Base-by-base conservation (phyloP, 2,329 filamentous ascomycete genomes). In the Thielaviopsis punctulata region DNA sequence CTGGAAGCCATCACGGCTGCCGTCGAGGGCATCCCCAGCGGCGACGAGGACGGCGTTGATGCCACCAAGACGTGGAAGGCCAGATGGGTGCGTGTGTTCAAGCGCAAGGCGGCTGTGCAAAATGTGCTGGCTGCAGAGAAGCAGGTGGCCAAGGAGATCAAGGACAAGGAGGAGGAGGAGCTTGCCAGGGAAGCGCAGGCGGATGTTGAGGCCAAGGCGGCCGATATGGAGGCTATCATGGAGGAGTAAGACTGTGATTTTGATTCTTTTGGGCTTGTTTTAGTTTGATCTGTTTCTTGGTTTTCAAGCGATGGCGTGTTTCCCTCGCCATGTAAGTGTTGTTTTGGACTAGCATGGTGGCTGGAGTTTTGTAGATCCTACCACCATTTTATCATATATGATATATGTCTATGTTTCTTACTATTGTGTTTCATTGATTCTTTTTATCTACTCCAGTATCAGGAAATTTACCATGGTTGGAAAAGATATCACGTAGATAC, bases 71-170 rank as follows among this genome's bases (percentile, higher is more conserved):
- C 77, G 49, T 96, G 92, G 92, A 89, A 84, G 0, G 76, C 79
- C 62, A 77, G 88, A 47, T 98, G 92, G 92, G 69, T 86, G 56
- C 76, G 86, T 27, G 87, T 92, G 1, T 95, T 95, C 65, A 72
- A 80, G 60, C 75, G 92, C 44, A 84, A 87, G 66, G 77, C 78
- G 13, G 86, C 85, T 2, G 86, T 96, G 13, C 89, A 96, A 68
- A 88, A 95, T 66, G 76, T 84, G 0, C 78, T 76, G 61, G 46
- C 45, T 4, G 39, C 36, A 5, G 53, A 55, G 36, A 49, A 48
- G 45, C 49, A 49, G 41, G 13, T 25, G 15, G 53, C 49, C 8
- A 25, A 48, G 46, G 53, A 55, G 45, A 41, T 58, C 18, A 55
- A 48, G 39, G 48, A 44, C 24, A 46, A 47, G 43, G 53, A 55